Conservation (phyloP, 371 early-diverging fungal species). For the Gilbertella persicaria region DNA sequence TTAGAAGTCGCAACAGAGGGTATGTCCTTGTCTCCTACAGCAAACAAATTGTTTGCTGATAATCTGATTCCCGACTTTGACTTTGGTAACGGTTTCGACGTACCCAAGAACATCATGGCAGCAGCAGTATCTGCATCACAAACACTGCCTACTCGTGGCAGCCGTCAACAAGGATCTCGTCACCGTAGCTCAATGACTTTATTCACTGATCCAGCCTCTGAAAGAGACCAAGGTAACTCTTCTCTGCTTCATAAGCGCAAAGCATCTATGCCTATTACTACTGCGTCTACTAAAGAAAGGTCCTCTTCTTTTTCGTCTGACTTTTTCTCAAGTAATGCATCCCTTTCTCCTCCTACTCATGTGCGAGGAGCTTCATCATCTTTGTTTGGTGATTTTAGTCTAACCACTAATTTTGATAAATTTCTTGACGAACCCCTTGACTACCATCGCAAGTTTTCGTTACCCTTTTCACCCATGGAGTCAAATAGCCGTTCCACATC, state of each 20-base stretch:
- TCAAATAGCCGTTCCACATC: slow-evolving; percentile 7
- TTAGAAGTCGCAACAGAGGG: neutral
- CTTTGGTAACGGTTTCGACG: slow-evolving; percentile 52
- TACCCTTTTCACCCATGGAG: slow-evolving; percentile 19
- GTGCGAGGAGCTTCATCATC: slow-evolving; percentile 21
- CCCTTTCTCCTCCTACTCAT: slow-evolving; percentile 3
- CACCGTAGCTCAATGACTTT: slow-evolving; percentile 17
- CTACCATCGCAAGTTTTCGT: slow-evolving; percentile 30
- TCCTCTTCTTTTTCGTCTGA: slow-evolving; percentile 3
- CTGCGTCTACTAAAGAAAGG: slow-evolving; percentile 1
- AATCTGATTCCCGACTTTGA: slow-evolving; percentile 48
- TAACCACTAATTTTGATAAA: slow-evolving; percentile 38
- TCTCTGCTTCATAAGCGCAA: slow-evolving; percentile 17
- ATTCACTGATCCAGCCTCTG: slow-evolving; percentile 3
- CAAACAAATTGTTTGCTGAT: slow-evolving; percentile 22
- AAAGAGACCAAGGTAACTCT: slow-evolving; percentile 8
- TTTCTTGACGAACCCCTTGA: slow-evolving; percentile 32
- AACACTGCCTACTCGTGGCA: slow-evolving; percentile 10
- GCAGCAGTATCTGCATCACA: slow-evolving; percentile 24
- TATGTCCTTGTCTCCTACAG: slow-evolving; percentile 4
- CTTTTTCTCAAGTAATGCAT: neutral
- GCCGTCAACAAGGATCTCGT: neutral
- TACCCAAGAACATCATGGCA: slow-evolving; percentile 25
- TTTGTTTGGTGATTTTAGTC: slow-evolving; percentile 49
- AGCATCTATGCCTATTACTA: slow-evolving; percentile 17